These are phyloP conservation scores for Mycena crocata DNA, from an alignment of 768 basidiomycete species.

Conservation along the genomic window DNA sequence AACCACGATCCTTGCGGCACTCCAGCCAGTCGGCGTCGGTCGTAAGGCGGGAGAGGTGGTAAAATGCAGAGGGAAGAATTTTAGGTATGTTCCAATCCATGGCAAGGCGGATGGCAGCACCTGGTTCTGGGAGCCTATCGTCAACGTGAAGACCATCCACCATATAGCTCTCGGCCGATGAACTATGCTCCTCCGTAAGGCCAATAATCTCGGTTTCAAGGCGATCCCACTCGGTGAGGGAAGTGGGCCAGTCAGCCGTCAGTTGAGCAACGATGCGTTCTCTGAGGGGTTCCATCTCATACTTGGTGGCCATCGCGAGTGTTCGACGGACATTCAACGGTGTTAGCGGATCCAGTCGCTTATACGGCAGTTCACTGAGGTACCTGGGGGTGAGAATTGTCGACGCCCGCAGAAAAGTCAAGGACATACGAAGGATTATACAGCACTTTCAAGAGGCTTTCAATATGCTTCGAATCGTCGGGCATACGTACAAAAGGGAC, in stretches of 20 bases:
- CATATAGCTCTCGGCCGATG: neutral
- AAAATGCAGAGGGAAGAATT: constrained; percentile 45
- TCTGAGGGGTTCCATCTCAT: constrained; percentile 47
- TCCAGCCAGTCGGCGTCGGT: constrained; percentile 20
- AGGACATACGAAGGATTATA: constrained; percentile 25
- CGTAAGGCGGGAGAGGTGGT: constrained; percentile 41
- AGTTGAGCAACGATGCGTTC: constrained; percentile 45
- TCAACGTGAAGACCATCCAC: constrained; percentile 22
- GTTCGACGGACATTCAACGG: constrained; percentile 44
- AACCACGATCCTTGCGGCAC: neutral
- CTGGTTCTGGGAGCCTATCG: constrained; percentile 36
- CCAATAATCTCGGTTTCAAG: constrained; percentile 21
- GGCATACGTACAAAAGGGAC: constrained; percentile 31
- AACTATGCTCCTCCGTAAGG: constrained; percentile 5
- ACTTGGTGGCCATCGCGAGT: constrained; percentile 49
- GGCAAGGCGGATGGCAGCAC: constrained; percentile 41
- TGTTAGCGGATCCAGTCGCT: constrained; percentile 41
- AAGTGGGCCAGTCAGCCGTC: constrained; percentile 48
- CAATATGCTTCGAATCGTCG: constrained; percentile 29
- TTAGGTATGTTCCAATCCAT: constrained; percentile 35
- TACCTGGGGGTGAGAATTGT: neutral
- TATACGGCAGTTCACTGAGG: constrained; percentile 28
- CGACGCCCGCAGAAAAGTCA: constrained; percentile 1
- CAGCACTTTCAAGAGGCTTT: constrained; percentile 24
- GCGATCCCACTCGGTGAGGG: constrained; percentile 39